A percentile compares a stretch with the other conserved stretches of the same genome.
phyloP scores from a whole-genome alignment of 208 protist species.

The Porcisia hertigi region DNA sequence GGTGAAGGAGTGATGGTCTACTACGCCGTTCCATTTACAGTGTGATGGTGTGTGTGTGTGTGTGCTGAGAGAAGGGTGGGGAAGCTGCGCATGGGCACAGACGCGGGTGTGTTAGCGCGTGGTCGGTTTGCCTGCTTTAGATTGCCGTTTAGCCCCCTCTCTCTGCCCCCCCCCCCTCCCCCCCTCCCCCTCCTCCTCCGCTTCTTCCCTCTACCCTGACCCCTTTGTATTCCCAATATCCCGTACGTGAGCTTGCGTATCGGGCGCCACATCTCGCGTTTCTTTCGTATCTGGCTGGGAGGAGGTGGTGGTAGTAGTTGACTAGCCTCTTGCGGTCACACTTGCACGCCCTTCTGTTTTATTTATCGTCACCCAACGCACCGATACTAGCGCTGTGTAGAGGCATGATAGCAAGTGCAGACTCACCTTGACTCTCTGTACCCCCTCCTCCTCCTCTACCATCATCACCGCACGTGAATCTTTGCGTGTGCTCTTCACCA shows the following conservation, averaged over 20 bases:
- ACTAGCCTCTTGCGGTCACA: not conserved
- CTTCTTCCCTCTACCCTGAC: not conserved
- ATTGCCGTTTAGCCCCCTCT: not conserved
- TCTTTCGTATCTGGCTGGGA: not conserved
- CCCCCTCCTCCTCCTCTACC: not conserved
- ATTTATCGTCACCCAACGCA: not conserved
- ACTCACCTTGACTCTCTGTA: too few relatives aligned
- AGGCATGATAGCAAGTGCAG: not conserved
- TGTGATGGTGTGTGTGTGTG: not conserved
- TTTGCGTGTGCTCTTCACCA: not conserved
- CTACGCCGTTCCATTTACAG: not conserved
- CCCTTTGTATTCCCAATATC: not conserved
- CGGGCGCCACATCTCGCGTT: not conserved
- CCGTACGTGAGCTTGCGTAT: not conserved
- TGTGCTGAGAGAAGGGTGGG: not conserved
- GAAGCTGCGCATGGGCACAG: too few relatives aligned
- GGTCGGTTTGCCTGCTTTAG: not conserved
- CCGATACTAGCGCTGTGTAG: not conserved
- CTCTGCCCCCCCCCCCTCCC: not conserved
- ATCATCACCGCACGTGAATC: not conserved
- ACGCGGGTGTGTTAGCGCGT: not conserved
- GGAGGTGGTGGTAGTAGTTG: not conserved
- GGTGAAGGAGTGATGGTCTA: slow-evolving; percentile 5
- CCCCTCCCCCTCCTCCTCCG: not conserved
- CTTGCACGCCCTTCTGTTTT: not conserved